Evolutionary conservation across 805 yeast genomes (phyloP).

Genomic region (Pichia cabralensis): DNA sequence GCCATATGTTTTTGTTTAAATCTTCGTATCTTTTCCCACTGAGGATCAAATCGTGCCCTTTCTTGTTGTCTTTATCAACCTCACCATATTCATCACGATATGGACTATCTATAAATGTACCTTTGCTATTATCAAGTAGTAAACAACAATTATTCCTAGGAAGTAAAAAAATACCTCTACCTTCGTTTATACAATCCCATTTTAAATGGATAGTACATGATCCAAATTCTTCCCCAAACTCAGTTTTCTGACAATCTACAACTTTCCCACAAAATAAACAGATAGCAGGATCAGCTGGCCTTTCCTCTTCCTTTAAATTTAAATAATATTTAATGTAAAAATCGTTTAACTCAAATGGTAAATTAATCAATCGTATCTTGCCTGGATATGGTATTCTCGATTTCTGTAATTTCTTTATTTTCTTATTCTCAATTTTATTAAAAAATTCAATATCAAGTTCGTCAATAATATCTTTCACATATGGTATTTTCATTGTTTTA

Average conservation of each 20-base stretch:
- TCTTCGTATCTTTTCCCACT: slow-evolving; percentile 53
- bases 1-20: slow-evolving; percentile 59
- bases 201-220: slow-evolving; percentile 69
- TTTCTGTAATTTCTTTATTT: slow-evolving; percentile 8
- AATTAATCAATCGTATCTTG: slow-evolving; percentile 42
- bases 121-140: slow-evolving; percentile 61
- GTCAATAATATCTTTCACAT: slow-evolving; percentile 20
- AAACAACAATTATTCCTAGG: slow-evolving; percentile 62
- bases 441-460: slow-evolving; percentile 11
- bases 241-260: slow-evolving; percentile 54
- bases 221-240: slow-evolving; percentile 49
- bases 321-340: slow-evolving; percentile 56
- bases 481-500: slow-evolving; percentile 37
- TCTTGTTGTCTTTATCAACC: slow-evolving; percentile 60
- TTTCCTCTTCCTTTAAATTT: slow-evolving; percentile 27
- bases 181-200: slow-evolving; percentile 49
- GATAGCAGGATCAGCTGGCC: slow-evolving; percentile 65
- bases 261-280: slow-evolving; percentile 75
- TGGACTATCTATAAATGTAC: slow-evolving; percentile 79
- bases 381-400: slow-evolving; percentile 53
- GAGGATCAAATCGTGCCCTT: slow-evolving; percentile 62
- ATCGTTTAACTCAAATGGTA: slow-evolving; percentile 59
- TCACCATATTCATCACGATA: slow-evolving; percentile 84
- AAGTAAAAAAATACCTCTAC: slow-evolving; percentile 61
- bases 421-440: slow-evolving; percentile 2